Evolutionary conservation across 306 rosid genomes (phyloP), one percentile per base, ranked within the genome.

Genomic region (Lupinus albus): DNA sequence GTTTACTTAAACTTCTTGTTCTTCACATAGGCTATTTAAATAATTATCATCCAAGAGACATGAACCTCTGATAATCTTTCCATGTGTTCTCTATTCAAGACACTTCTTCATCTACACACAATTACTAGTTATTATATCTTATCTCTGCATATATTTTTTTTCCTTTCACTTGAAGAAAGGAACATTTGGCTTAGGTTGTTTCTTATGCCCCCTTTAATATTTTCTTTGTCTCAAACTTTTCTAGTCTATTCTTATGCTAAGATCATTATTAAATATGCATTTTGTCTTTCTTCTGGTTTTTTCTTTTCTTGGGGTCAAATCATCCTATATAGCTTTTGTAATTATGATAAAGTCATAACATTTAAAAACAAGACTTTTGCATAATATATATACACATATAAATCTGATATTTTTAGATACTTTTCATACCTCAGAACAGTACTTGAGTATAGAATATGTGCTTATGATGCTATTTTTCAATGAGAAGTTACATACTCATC

Each of bases 11-110:
- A 45, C 42, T 58, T 74, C 68, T 76, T 64, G 10, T 78, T 83
- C 91, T 87, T 85, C 86, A 57, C 52, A 61, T 74, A 83, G 72
- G 21, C 80, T 61, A 76, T 84, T 92, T 85, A 89, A 84, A 84
- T 61, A 76, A 81, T 59, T 21, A 53, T 59, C 74, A 69, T 47
- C 53, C 75, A 79, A 58, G 83, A 75, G 64, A 48, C 60, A 61
- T 54, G 42, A 5, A 68, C 67, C 70, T 18, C 38, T 7, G 56
- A 32, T 76, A 61, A 72, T 91, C 96, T 88, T 91, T 88, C 71
- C 85, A 73, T 91, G 93, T 64, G 51, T 58, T 10, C 49, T 35
- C 39, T 58, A 78, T 32, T 67, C 57, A 56, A 63, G 74, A 62
- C 63, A 42, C 7, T 66, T 28, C 61, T 54, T 13, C 47, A 76